A percentile compares a stretch with the other conserved stretches of the same genome.
These are phyloP conservation scores for Daldinia concentrica DNA, from an alignment of 495 filamentous ascomycete genomes.

Conservation along the genomic window DNA sequence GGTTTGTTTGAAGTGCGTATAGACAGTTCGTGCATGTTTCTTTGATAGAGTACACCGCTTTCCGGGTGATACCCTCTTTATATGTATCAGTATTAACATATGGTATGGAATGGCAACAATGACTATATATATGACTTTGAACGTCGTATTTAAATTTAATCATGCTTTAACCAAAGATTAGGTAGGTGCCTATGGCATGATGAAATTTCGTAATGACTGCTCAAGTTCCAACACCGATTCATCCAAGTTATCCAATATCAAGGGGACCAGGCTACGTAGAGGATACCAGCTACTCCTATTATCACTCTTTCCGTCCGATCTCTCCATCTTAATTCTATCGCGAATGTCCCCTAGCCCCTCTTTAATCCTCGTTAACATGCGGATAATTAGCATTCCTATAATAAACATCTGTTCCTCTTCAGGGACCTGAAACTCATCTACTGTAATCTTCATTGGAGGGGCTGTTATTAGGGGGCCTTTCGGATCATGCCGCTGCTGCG, in stretches of 20 bases:
- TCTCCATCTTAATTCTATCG: neutral
- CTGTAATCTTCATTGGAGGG: conserved; percentile 3
- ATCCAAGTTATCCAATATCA: conserved; percentile 1
- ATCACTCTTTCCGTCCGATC: neutral
- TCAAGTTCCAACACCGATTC: neutral
- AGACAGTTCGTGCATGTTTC: no score
- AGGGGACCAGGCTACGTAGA: neutral
- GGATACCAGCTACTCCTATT: neutral
- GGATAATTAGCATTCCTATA: conserved; percentile 6
- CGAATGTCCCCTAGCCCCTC: neutral
- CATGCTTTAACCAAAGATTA: neutral
- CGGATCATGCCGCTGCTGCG: neutral
- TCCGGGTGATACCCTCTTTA: no score
- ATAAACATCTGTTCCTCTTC: conserved; percentile 7
- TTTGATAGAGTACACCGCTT: no score
- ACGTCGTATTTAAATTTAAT: neutral
- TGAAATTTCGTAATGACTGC: neutral
- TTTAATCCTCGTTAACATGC: conserved; percentile 4
- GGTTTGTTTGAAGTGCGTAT: no score
- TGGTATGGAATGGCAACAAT: neutral
- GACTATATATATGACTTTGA: neutral
- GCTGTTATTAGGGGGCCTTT: neutral
- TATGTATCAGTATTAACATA: neutral
- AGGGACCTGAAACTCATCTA: neutral
- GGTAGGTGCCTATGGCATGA: neutral